Evolutionary conservation across 495 filamentous ascomycete genomes (phyloP), one percentile per base, ranked within the genome.

Genomic region (Cercophora samala): DNA sequence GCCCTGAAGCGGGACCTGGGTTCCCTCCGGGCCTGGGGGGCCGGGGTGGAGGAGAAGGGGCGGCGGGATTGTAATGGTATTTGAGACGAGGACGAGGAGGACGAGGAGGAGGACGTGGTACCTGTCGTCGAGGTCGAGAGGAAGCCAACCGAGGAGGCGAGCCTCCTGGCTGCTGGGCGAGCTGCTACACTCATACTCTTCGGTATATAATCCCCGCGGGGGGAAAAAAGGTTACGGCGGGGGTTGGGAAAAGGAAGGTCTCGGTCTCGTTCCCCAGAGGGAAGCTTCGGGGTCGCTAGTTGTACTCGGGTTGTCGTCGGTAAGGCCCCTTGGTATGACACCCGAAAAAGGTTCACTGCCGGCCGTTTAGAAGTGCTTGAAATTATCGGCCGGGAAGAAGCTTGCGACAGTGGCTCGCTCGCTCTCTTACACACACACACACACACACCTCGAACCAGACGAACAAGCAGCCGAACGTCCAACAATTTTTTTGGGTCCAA

Each of bases 1-100:
- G 70, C 82, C 73, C 74, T 74, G 63, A 82, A 83, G 23, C 79
- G 73, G 23, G 81, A 70, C 67, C 74, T 18, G 52, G 26, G 37
- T 5, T 11, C 73, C 68, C 76, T 75, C 69, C 76, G 76, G 61
- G 72, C 72, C 22, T 68, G 64, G 24, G 81, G 76, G 68, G 75
- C 74, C 42, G 77, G 83, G 73, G 69, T 46, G 9, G 37, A 46
- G 37, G 37, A 46, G 37, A 65, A 58, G 32, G 62, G 58, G 58
- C n/a, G 75, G 58, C 75, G 80, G 77, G 72, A 64, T 53, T 70
- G 65, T 64, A 70, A 66, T 29, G 68, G 18, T 24, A 4, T 56
- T 56, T 22, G 53, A 21, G 53, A 56, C 13, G 53, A 56, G 3
- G n/a, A 19, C 2, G 63, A 25, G 4, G 65, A 56, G 53, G 53